phyloP scores from a whole-genome alignment of 306 rosid species.

The Betula pendula region DNA sequence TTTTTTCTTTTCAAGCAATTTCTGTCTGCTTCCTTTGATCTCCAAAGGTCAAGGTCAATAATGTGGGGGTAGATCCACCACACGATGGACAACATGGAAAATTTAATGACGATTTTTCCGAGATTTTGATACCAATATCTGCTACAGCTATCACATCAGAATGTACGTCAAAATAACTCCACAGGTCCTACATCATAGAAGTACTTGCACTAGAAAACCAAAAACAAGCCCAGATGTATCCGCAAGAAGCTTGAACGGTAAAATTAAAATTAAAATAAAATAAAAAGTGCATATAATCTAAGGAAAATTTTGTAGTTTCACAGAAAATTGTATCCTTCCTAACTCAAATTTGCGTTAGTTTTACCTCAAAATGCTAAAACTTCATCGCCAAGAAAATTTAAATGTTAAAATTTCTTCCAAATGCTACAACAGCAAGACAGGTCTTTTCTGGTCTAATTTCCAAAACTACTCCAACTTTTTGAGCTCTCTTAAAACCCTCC shows the following conservation, averaged over 20 bases:
- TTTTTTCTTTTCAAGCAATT: no score
- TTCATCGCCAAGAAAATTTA: constrained; percentile 25
- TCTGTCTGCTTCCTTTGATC: not conserved
- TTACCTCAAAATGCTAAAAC: constrained; percentile 42
- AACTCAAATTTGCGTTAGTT: constrained; percentile 32
- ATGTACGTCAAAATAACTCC: not conserved
- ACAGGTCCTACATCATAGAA: not conserved
- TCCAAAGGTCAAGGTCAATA: not conserved
- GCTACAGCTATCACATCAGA: not conserved
- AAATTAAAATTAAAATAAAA: not conserved
- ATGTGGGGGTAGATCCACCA: not conserved
- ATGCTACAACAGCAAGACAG: constrained; percentile 61
- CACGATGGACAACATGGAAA: not conserved
- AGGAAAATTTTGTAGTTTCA: constrained; percentile 8
- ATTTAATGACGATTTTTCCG: not conserved
- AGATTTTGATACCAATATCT: not conserved
- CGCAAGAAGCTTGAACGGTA: not conserved
- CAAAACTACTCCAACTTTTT: constrained; percentile 39
- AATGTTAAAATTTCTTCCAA: constrained; percentile 26
- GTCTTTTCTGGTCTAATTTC: constrained; percentile 42
- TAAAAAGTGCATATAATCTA: constrained; percentile 10
- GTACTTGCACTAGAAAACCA: not conserved
- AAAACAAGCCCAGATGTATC: constrained; percentile 5
- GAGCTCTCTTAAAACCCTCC: constrained; percentile 46
- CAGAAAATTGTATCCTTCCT: constrained; percentile 34